A percentile compares a stretch with the other conserved stretches of the same genome.
Evolutionary conservation across 2,329 filamentous ascomycete species (phyloP).

Genomic region (Berkeleyomyces rouxiae): DNA sequence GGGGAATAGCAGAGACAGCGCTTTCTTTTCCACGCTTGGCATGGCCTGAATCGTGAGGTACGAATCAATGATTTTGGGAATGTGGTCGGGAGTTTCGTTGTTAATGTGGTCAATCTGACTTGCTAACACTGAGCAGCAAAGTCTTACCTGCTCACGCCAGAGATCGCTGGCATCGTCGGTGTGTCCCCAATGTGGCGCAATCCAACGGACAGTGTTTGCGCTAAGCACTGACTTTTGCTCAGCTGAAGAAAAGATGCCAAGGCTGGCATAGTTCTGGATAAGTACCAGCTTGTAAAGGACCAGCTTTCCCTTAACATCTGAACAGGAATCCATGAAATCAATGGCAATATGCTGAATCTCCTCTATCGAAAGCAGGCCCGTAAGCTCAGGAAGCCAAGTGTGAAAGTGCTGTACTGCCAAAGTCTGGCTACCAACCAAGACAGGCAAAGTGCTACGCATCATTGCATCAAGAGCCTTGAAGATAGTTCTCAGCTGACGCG

Average conservation of each 20-base stretch:
- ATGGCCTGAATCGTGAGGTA: constrained; percentile 57
- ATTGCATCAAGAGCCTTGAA: constrained; percentile 80
- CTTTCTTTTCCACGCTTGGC: constrained; percentile 37
- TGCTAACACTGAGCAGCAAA: constrained; percentile 85
- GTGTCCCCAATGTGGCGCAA: constrained; percentile 83
- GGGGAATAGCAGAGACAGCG: constrained; percentile 78
- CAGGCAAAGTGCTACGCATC: constrained; percentile 74
- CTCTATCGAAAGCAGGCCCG: constrained; percentile 55
- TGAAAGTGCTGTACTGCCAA: constrained; percentile 93
- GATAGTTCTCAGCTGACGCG: constrained; percentile 65
- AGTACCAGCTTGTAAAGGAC: constrained; percentile 82
- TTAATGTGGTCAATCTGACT: constrained; percentile 67
- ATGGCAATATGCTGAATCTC: constrained; percentile 85
- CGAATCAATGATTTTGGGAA: constrained; percentile 80
- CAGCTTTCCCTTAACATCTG: constrained; percentile 73
- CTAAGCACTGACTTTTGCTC: constrained; percentile 60
- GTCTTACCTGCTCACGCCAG: constrained; percentile 80
- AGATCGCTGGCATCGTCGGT: constrained; percentile 58
- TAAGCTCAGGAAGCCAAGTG: constrained; percentile 86
- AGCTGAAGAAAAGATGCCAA: constrained; percentile 64
- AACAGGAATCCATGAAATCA: constrained; percentile 85
- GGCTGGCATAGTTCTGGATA: constrained; percentile 75
- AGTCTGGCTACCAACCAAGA: constrained; percentile 85
- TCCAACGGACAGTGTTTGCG: constrained; percentile 75
- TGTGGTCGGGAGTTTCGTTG: constrained; percentile 70